phyloP scores from a whole-genome alignment of 495 filamentous ascomycete genomes.

The Cudoniella acicularis region DNA sequence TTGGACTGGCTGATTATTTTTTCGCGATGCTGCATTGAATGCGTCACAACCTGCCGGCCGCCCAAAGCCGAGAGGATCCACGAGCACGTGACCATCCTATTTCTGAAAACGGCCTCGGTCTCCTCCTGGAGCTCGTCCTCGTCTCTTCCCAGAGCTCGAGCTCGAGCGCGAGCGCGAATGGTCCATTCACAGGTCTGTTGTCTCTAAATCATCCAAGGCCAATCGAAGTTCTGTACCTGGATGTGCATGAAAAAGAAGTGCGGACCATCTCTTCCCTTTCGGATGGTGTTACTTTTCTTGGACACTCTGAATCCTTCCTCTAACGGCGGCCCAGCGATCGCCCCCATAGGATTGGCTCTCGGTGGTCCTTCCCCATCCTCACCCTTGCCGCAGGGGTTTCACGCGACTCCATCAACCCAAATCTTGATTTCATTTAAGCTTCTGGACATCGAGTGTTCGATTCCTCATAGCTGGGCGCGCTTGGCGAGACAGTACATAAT shows the following conservation, averaged over 20 bases:
- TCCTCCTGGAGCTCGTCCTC: no score
- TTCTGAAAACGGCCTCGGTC: no score
- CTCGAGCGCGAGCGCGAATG: no score
- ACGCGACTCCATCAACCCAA: not conserved
- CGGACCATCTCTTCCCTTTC: not conserved
- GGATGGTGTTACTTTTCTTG: not conserved
- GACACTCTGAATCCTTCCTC: not conserved
- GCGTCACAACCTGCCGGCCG: not conserved
- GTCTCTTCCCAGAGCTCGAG: no score
- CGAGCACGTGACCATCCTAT: not conserved
- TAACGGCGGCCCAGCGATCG: not conserved
- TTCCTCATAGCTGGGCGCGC: not conserved
- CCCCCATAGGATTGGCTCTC: not conserved
- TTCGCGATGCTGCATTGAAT: not conserved
- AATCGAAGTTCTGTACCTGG: not conserved
- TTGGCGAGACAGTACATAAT: not conserved
- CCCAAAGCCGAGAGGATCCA: not conserved
- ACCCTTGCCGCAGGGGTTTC: constrained; percentile 4
- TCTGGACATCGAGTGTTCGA: constrained; percentile 5
- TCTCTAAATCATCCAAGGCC: not conserved
- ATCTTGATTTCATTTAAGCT: constrained; percentile 6
- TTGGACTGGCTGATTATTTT: not conserved
- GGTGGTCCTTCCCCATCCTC: not conserved
- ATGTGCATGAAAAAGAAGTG: not conserved
- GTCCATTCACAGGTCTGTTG: not conserved